Percentiles rank a stretch among this genome's conserved stretches.
phyloP scores from a whole-genome alignment of 164 flowering plant species.

The Akebia trifoliata region DNA sequence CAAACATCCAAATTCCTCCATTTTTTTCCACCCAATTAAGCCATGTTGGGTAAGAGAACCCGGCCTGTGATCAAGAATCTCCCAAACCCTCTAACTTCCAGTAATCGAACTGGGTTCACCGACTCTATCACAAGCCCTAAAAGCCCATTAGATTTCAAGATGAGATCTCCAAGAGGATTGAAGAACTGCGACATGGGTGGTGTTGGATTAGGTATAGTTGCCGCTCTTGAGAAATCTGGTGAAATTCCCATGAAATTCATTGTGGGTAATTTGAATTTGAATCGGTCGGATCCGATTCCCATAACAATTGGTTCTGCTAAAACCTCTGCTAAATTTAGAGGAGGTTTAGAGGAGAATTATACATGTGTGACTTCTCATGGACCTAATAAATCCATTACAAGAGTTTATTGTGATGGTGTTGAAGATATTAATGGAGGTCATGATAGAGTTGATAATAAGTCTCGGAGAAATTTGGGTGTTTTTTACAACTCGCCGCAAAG shows the following conservation, averaged over 20 bases:
- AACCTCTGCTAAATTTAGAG: not conserved
- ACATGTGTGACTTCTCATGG: conserved; percentile 43
- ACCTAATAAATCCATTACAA: conserved; percentile 32
- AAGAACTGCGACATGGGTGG: conserved; percentile 21
- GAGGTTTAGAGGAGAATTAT: conserved; percentile 25
- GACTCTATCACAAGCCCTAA: conserved; percentile 30
- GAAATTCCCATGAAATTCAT: conserved; percentile 24
- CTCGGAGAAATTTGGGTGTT: conserved; percentile 9
- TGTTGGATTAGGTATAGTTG: conserved; percentile 42
- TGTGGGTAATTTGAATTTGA: conserved; percentile 19
- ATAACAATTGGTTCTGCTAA: conserved; percentile 30
- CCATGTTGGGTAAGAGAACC: conserved; percentile 36
- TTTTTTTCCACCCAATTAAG: not conserved
- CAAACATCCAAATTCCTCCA: not conserved
- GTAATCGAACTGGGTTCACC: conserved; percentile 5
- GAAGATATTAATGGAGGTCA: conserved; percentile 3
- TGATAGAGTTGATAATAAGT: not conserved
- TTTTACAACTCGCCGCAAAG: conserved; percentile 26
- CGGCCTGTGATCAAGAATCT: conserved; percentile 27
- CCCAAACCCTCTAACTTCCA: conserved; percentile 13
- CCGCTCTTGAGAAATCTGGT: conserved; percentile 41
- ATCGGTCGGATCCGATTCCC: conserved; percentile 39
- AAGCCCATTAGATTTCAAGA: conserved; percentile 24
- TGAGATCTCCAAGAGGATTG: conserved; percentile 30
- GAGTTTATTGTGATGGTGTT: conserved; percentile 28